A percentile compares a stretch with the other conserved stretches of the same genome.
Conservation (phyloP, 129 eudicot genomes). For the sunflower (Helianthus annuus) region DNA sequence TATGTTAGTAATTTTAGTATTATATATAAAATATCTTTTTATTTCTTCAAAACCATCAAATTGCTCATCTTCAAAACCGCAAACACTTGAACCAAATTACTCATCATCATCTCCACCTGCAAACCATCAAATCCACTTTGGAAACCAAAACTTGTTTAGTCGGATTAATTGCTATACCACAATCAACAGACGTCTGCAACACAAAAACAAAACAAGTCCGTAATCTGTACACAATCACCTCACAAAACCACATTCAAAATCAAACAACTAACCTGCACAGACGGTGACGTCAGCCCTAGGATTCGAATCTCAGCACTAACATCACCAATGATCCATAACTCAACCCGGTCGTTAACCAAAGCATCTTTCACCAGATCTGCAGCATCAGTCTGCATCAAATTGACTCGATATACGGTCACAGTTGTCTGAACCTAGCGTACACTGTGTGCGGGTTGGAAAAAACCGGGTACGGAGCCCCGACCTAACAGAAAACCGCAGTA, state of each 20-base stretch:
- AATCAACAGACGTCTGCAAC: too few relatives aligned
- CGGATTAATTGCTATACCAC: too few relatives aligned
- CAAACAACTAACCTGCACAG: too few relatives aligned
- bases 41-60: too few relatives aligned
- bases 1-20: too few relatives aligned
- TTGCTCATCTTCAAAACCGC: neutral
- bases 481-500: conserved; percentile 85
- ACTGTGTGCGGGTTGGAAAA: conserved; percentile 76
- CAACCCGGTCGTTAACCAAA: conserved; percentile 73
- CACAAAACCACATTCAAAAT: too few relatives aligned
- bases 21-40: too few relatives aligned
- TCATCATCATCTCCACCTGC: conserved; percentile 42
- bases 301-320: too few relatives aligned
- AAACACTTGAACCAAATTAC: neutral
- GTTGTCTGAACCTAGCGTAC: conserved; percentile 53
- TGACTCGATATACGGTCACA: conserved; percentile 71
- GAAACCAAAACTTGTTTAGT: too few relatives aligned
- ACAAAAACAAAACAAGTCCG: too few relatives aligned
- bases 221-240: too few relatives aligned
- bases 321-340: conserved; percentile 72
- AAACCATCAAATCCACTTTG: conserved; percentile 7
- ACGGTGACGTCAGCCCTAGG: too few relatives aligned
- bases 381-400: conserved; percentile 72
- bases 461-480: conserved; percentile 64
- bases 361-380: conserved; percentile 70